Evolutionary conservation across 768 basidiomycete species (phyloP).

Genomic region (Hygrophoropsis aurantiaca): DNA sequence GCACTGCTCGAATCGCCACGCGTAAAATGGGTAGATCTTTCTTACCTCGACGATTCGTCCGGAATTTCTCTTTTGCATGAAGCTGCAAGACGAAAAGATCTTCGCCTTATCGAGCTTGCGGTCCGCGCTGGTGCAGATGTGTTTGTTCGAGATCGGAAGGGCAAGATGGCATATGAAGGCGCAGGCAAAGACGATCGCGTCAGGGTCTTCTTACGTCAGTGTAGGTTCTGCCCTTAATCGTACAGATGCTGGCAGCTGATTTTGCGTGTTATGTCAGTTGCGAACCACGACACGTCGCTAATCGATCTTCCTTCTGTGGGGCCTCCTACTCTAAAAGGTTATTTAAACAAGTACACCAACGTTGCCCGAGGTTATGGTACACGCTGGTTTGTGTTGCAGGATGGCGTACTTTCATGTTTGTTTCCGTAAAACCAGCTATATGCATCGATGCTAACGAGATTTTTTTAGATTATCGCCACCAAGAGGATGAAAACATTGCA

Average conservation of each 20-base stretch:
- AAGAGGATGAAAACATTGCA: slow-evolving; percentile 86
- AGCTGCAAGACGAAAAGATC: slow-evolving; percentile 77
- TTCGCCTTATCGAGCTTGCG: slow-evolving; percentile 80
- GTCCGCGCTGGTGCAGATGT: slow-evolving; percentile 87
- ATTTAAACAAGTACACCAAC: slow-evolving; percentile 90
- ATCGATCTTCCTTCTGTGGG: slow-evolving; percentile 51
- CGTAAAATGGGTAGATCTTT: slow-evolving; percentile 69
- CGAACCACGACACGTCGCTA: slow-evolving; percentile 76
- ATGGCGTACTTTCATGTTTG: slow-evolving; percentile 83
- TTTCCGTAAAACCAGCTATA: slow-evolving; percentile 11
- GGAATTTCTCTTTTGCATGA: slow-evolving; percentile 85
- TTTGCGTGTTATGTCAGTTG: slow-evolving; percentile 52
- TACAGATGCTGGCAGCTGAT: slow-evolving; percentile 1
- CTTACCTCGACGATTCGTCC: slow-evolving; percentile 74
- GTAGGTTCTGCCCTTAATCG: slow-evolving; percentile 41
- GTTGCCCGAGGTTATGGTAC: slow-evolving; percentile 88
- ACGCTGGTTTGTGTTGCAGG: slow-evolving; percentile 89
- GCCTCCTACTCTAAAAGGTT: slow-evolving; percentile 68
- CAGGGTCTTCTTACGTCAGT: slow-evolving; percentile 79
- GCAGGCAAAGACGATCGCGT: slow-evolving; percentile 80
- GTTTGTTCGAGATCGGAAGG: slow-evolving; percentile 77
- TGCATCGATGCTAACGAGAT: slow-evolving; percentile 1
- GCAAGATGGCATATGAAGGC: slow-evolving; percentile 68
- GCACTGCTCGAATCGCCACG: slow-evolving; percentile 70
- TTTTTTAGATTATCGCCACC: slow-evolving; percentile 72